Percentiles rank a stretch among this genome's conserved stretches.
phyloP scores from a whole-genome alignment of 1,139 yeast species.

The Pichia sp. region DNA sequence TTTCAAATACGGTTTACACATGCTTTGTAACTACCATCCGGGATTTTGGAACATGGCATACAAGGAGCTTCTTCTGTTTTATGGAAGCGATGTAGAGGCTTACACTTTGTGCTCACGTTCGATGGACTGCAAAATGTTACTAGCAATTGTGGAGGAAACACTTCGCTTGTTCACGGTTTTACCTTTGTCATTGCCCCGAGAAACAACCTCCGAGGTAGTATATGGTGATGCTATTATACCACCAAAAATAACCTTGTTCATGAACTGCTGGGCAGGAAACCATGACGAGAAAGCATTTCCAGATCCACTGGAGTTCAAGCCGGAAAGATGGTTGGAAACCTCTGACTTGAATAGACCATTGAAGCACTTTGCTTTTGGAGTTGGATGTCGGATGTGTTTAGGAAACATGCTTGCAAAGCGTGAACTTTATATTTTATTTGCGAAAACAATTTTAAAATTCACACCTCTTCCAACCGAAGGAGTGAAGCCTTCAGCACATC shows the following conservation, averaged over 20 bases:
- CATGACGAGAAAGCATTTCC: conserved; percentile 46
- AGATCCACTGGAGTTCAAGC: conserved; percentile 48
- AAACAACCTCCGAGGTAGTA: conserved; percentile 42
- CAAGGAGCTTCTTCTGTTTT: conserved; percentile 29
- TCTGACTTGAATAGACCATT: conserved; percentile 4
- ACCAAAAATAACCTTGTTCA: conserved; percentile 44
- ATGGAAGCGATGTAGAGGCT: conserved; percentile 35
- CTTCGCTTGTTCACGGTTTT: conserved; percentile 57
- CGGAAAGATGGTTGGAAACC: conserved; percentile 47
- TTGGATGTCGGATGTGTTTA: conserved; percentile 63
- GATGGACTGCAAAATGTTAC: conserved; percentile 39
- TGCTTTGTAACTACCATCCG: conserved; percentile 41
- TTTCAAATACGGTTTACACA: conserved; percentile 54
- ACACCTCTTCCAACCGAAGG: conserved; percentile 4
- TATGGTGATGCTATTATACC: conserved; percentile 43
- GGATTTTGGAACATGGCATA: conserved; percentile 39
- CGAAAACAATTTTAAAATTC: conserved; percentile 35
- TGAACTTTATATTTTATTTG: conserved; percentile 47
- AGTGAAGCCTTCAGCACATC: conserved; percentile 29
- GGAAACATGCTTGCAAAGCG: conserved; percentile 57
- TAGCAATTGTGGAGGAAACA: conserved; percentile 58
- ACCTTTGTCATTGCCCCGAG: conserved; percentile 61
- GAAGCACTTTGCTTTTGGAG: conserved; percentile 59
- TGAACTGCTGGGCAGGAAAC: conserved; percentile 69
- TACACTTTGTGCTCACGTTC: conserved; percentile 34